These are phyloP conservation scores for Colletotrichum sp. DNA, from an alignment of 2,329 filamentous ascomycete species.

Conservation along the genomic window DNA sequence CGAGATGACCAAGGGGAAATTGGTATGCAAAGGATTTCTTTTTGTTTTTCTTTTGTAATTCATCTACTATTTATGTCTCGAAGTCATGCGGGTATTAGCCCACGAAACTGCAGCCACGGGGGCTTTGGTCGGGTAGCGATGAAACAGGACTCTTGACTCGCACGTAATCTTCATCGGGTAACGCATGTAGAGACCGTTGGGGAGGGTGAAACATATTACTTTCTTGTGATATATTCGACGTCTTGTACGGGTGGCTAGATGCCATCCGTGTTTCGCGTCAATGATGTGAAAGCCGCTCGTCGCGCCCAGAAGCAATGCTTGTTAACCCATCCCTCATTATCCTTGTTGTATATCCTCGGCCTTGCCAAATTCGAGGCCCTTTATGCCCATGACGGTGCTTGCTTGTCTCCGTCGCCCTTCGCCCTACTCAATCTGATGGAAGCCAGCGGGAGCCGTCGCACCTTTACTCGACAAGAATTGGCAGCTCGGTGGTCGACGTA, in stretches of 20 bases:
- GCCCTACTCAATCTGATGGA: background rate
- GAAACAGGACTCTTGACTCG: background rate
- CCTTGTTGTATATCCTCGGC: too few relatives aligned
- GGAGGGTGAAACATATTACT: background rate
- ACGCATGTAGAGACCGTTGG: too few relatives aligned
- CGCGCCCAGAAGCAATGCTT: background rate
- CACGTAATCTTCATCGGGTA: too few relatives aligned
- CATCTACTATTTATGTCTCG: too few relatives aligned
- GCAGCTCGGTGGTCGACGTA: background rate
- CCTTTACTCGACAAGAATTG: background rate
- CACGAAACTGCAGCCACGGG: background rate
- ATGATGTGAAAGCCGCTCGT: background rate
- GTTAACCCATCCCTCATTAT: too few relatives aligned
- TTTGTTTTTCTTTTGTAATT: too few relatives aligned
- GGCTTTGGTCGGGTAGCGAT: background rate
- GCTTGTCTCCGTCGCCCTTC: background rate
- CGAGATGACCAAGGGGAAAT: accelerated
- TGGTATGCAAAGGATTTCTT: too few relatives aligned
- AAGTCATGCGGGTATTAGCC: too few relatives aligned
- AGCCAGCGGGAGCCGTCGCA: background rate
- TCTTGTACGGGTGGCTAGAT: background rate
- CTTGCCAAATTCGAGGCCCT: background rate
- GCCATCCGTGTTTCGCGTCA: background rate
- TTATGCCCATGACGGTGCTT: background rate
- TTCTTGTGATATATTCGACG: background rate